Base-by-base conservation (phyloP, 352 stramenopile species). In the Globisporangium recalcitrans region DNA sequence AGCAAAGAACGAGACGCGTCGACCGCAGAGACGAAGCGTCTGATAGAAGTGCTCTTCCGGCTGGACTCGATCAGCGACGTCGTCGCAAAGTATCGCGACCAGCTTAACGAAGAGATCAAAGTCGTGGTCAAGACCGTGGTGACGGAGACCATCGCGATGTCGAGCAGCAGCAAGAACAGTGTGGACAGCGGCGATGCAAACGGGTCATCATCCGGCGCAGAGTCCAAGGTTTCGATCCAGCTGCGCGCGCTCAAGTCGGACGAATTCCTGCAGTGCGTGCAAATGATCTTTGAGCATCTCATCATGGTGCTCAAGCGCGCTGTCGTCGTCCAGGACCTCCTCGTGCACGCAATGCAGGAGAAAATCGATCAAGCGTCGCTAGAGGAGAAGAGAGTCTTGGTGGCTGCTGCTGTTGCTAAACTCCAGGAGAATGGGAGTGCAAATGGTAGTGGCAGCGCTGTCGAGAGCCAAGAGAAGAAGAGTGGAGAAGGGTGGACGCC, bases 281-380 rank as follows among this genome's bases (percentile, higher is more conserved):
- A 93, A 60, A 95, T 95, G 86, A 93, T 93, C 47, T 95, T 95
- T 66, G 86, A 95, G 67, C 86, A 95, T 57, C 69, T 95, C 63
- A 64, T 93, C 38, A 81, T 95, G 71, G 65, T 93, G 1, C 67
- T 95, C 16, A 85, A 91, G 63, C 80, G 86, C 52, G 82, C 83
- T 47, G 81, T 92, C 24, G 74, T 91, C 27, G 83, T 95, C 2
- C 80, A 95, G 44, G 76, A 77, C 5, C 78, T 93, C 14, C 60
- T 95, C 5, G 75, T 81, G 8, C 77, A 80, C 24, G 81, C 75
- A 1, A 92, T 93, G 81, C 73, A 91, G 53, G 77, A 70, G n/a
- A 89, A 90, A 56, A 83, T 87, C 31, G 67, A 88, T 42, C 61
- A 76, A 29, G 72, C 73, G 4, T 72, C 66, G 13, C 67, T 69